phyloP scores from a whole-genome alignment of 345 rosid species.

The Lepidium africanum region DNA sequence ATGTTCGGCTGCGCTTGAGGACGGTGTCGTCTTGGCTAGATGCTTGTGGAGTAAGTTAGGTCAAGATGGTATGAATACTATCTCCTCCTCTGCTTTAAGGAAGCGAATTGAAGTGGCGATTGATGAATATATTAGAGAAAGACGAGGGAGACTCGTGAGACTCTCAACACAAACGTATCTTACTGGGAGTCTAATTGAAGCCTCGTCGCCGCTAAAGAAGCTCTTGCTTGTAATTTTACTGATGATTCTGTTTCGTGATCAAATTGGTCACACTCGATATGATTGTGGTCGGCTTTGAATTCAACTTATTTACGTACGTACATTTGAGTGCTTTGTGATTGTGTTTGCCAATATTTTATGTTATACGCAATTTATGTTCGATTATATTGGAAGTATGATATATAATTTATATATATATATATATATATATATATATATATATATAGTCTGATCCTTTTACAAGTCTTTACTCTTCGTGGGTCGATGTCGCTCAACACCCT shows the following conservation, averaged over 20 bases:
- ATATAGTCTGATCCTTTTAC: no score
- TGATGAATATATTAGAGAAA: conserved; percentile 32
- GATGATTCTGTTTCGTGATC: conserved; percentile 28
- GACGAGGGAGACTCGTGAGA: conserved; percentile 36
- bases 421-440: no score
- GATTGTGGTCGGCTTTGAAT: conserved; percentile 34
- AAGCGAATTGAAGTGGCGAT: conserved; percentile 23
- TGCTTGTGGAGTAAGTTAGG: conserved; percentile 32
- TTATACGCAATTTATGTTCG: no score
- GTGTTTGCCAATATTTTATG: neutral
- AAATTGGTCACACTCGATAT: conserved; percentile 26
- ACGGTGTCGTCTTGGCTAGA: conserved; percentile 44
- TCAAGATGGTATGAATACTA: neutral
- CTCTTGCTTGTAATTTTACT: conserved; percentile 1
- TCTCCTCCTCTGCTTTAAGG: neutral
- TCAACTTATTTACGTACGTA: neutral
- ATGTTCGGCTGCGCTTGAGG: conserved; percentile 39
- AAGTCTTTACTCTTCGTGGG: no score
- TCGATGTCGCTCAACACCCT: no score
- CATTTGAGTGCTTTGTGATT: neutral
- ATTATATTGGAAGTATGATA: no score
- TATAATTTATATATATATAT: no score
- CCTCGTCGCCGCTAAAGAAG: conserved; percentile 20
- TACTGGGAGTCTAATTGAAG: conserved; percentile 19
- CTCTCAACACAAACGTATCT: conserved; percentile 44